A percentile compares a stretch with the other conserved stretches of the same genome.
phyloP scores from a whole-genome alignment of 441 rosid genomes.

The Isatis lusitanica region DNA sequence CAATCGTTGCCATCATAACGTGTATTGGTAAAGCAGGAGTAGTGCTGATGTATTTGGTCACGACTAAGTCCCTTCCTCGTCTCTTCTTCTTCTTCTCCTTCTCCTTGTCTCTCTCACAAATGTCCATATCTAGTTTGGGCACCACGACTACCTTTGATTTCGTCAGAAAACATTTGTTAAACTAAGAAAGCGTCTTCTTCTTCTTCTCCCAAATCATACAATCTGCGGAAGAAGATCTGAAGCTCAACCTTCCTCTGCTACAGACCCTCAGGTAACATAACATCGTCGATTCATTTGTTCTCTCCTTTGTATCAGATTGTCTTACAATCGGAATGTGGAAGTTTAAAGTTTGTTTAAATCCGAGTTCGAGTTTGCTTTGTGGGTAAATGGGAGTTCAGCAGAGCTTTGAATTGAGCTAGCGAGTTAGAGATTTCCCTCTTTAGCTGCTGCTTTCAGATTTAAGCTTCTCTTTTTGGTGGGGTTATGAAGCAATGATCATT shows the following conservation, averaged over 20 bases:
- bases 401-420: conserved; percentile 15
- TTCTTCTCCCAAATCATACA: not conserved
- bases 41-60: conserved; percentile 40
- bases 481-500: conserved; percentile 9
- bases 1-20: conserved; percentile 34
- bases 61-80: conserved; percentile 37
- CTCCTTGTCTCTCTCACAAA: conserved; percentile 15
- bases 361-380: not conserved
- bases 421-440: not conserved
- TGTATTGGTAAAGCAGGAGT: conserved; percentile 30
- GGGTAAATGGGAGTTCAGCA: not conserved
- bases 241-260: conserved; percentile 33
- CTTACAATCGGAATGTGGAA: not conserved
- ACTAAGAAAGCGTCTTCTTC: conserved; percentile 10
- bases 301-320: not conserved
- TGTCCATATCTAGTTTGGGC: conserved; percentile 22
- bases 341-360: not conserved
- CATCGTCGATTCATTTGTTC: not conserved
- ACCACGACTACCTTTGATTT: conserved; percentile 29
- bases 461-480: conserved; percentile 22
- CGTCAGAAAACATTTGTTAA: conserved; percentile 1
- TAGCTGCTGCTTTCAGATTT: conserved; percentile 12
- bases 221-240: conserved; percentile 28
- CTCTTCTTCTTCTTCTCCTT: conserved; percentile 24
- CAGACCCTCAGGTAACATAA: conserved; percentile 30